Base-by-base conservation (phyloP, 75 land plant species). In the Selaginella moellendorffii region DNA sequence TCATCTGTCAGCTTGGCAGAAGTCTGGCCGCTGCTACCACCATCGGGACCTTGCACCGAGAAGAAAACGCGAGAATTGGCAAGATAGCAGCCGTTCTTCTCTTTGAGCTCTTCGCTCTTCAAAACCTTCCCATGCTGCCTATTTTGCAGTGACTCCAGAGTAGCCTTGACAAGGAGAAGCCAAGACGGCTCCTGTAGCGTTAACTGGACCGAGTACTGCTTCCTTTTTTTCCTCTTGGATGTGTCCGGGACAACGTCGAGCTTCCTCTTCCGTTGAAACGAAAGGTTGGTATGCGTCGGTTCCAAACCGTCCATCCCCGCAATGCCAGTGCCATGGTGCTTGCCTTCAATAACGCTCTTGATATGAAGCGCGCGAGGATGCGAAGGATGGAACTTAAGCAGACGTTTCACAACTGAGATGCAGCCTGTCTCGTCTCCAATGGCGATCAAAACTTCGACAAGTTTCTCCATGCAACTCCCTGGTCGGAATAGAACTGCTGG, bases 381-480 rank as follows among this genome's bases (percentile, higher is more conserved):
- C 53, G 99, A 83, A 30, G 96, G 99, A 83, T 88, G 86, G 52
- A 78, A 79, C 68, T 65, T 77, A 8, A 95, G 72, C 63, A 95
- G 78, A 24, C 74, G 63, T 42, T 95, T 78, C 29, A 84, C 81
- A 56, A 86, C 80, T 42, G 80, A 67, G 69, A 82, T 85, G 53
- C 96, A 95, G 14, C 90, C 72, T 31, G 79, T 72, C 64, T 95
- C 99, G 74, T 95, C 99, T 26, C 90, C 80, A 68, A 89, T 84
- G 31, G 96, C 96, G 68, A 95, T 86, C 28, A 95, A 82, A 46
- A 95, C 87, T 69, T 95, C 99, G 72, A 85, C 66, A 12, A 95
- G 82, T 67, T 95, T 95, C 84, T 95, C 99, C 99, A 95, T 95
- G 74, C 99, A 95, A 46, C 76, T 85, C 96, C 96, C 98, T 93